Evolutionary conservation across 345 rosid genomes (phyloP), one percentile per base, ranked within the genome.

Genomic region (Rhodomyrtus tomentosa): DNA sequence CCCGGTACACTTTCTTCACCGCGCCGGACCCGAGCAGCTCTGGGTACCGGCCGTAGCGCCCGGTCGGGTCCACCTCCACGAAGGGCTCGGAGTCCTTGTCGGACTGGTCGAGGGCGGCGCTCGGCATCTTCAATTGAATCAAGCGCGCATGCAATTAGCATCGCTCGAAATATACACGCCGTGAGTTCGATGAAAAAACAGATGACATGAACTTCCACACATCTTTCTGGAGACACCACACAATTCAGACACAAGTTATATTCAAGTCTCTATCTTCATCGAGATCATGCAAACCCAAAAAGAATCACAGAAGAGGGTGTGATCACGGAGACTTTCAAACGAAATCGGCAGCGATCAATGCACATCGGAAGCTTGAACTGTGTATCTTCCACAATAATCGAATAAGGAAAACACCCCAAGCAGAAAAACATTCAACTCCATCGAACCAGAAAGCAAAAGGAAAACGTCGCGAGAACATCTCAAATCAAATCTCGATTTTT

Each of bases 1-100:
- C 98, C 1, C 99, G 89, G 89, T 96, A 96, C 24, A 96, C 99
- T 50, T 92, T 94, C 73, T 96, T 96, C 22, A 93, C 94, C 2
- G 98, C 94, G 1, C 98, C 97, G 7, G 89, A 86, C 8, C 99
- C 97, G 0, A 96, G 89, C 0, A 95, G 90, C 83, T 92, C 97
- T 0, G 81, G 84, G 90, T 94, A 96, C 10, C 98, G 91, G 4
- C 99, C 99, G 42, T 95, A 96, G 48, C 98, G 88, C 21, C 97
- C 94, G 15, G 94, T 93, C 14, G 95, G 96, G 87, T 96, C 98
- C 9, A 91, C 81, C 86, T 96, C 99, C 0, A 89, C 89, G 81
- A 96, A 96, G 4, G 93, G 92, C 90, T 94, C 98, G 3, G 92
- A 82, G 80, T 93, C 97, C 72, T 89, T 88, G 52, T 91, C 95